These are phyloP conservation scores for Phaeophleospora eucalypticola DNA, from an alignment of 2,329 filamentous ascomycete species.

Conservation along the genomic window DNA sequence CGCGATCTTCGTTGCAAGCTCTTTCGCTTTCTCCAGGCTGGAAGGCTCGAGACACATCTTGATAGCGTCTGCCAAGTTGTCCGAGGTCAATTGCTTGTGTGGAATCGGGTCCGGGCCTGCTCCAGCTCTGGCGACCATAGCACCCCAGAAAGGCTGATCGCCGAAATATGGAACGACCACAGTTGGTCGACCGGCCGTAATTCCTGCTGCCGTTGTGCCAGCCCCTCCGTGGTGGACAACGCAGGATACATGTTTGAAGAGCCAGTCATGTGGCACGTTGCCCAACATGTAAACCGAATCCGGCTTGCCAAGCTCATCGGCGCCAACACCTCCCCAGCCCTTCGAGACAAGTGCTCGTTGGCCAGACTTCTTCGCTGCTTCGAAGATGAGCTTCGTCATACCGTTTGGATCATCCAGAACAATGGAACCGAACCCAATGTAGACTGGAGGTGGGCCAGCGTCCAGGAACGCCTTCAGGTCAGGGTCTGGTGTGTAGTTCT, in stretches of 20 bases:
- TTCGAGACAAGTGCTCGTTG: conserved; percentile 52
- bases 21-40: conserved; percentile 35
- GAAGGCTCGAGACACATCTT: conserved; percentile 40
- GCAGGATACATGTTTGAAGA: conserved; percentile 52
- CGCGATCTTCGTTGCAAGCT: conserved; percentile 41
- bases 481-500: conserved; percentile 61
- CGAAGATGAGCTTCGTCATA: conserved; percentile 68
- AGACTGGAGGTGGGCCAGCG: conserved; percentile 67
- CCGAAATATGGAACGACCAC: conserved; percentile 56
- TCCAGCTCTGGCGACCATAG: conserved; percentile 48
- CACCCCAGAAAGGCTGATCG: conserved; percentile 55
- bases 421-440: conserved; percentile 80
- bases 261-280: conserved; percentile 57
- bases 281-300: conserved; percentile 49
- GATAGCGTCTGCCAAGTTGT: conserved; percentile 46
- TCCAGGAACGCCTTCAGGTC: conserved; percentile 64
- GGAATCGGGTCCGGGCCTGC: conserved; percentile 50
- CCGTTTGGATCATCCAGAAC: conserved; percentile 71
- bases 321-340: conserved; percentile 50
- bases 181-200: conserved; percentile 50
- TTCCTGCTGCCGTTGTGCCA: conserved; percentile 55
- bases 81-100: conserved; percentile 42
- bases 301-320: conserved; percentile 36
- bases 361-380: conserved; percentile 56
- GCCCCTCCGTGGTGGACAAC: conserved; percentile 59